These are phyloP conservation scores for Blastobotrys serpentis DNA, from an alignment of 1,139 yeast genomes.

Conservation along the genomic window DNA sequence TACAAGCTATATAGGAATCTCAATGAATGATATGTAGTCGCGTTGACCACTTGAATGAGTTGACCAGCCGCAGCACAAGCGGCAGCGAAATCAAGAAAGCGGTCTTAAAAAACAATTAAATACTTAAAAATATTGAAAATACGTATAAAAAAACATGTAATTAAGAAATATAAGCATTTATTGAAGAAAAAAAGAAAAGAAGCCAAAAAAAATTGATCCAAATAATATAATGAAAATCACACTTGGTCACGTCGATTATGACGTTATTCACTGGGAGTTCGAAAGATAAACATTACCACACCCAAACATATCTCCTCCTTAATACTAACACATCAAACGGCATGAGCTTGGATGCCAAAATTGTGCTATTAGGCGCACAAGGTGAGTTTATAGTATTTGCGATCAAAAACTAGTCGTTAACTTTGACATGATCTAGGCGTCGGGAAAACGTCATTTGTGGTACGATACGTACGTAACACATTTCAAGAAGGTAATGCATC, in stretches of 20 bases:
- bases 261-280: constrained; percentile 3
- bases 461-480: constrained; percentile 85
- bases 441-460: constrained; percentile 85
- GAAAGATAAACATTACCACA: constrained; percentile 1
- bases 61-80: too few species aligned
- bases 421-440: constrained; percentile 56
- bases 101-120: too few species aligned
- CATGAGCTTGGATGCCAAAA: constrained; percentile 41
- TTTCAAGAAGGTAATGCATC: constrained; percentile 91
- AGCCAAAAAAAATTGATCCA: too few species aligned
- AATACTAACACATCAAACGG: background rate
- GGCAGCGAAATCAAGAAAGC: too few species aligned
- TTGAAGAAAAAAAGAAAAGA: too few species aligned
- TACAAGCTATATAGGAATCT: too few species aligned
- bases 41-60: too few species aligned
- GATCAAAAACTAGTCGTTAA: constrained; percentile 8
- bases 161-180: too few species aligned
- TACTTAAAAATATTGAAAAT: too few species aligned
- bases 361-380: constrained; percentile 41
- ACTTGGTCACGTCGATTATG: constrained; percentile 2
- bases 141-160: too few species aligned
- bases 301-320: constrained; percentile 3
- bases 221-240: too few species aligned
- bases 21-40: too few species aligned
- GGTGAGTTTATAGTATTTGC: constrained; percentile 27